Percentiles rank a stretch among this genome's conserved stretches.
Conservation (phyloP, 306 rosid species). For the Trifolium fragiferum region DNA sequence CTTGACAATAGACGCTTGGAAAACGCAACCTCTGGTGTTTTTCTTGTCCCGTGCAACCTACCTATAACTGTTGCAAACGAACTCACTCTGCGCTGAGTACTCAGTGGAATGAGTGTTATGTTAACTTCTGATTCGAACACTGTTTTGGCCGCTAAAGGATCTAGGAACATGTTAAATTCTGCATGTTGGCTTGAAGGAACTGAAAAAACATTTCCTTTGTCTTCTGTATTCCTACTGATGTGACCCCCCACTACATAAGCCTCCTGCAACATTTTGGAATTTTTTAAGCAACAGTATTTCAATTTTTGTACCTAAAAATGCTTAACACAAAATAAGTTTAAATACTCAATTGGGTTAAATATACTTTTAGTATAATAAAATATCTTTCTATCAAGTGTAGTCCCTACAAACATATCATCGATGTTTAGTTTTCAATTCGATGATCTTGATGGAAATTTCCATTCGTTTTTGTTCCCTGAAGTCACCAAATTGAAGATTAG, state of each 20-base stretch:
- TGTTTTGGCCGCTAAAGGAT: slow-evolving; percentile 82
- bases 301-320: not conserved
- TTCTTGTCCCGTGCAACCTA: slow-evolving; percentile 35
- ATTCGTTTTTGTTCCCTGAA: not conserved
- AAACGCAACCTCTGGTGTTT: slow-evolving; percentile 71
- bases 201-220: slow-evolving; percentile 76
- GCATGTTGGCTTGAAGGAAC: slow-evolving; percentile 71
- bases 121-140: slow-evolving; percentile 65
- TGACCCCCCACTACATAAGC: slow-evolving; percentile 93
- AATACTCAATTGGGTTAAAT: not conserved
- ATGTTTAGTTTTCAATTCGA: not conserved
- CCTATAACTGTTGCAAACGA: slow-evolving; percentile 55
- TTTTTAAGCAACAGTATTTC: not conserved
- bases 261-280: slow-evolving; percentile 56
- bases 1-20: slow-evolving; percentile 54
- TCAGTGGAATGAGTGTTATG: slow-evolving; percentile 78
- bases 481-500: too few relatives aligned
- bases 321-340: not conserved
- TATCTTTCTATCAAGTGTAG: not conserved
- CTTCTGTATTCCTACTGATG: slow-evolving; percentile 48
- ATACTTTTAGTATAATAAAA: too few relatives aligned
- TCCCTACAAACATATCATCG: not conserved
- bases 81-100: slow-evolving; percentile 56
- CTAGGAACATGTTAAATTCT: slow-evolving; percentile 86
- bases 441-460: not conserved